Base-by-base conservation (phyloP, 306 rosid genomes). In the Quercus wislizeni region DNA sequence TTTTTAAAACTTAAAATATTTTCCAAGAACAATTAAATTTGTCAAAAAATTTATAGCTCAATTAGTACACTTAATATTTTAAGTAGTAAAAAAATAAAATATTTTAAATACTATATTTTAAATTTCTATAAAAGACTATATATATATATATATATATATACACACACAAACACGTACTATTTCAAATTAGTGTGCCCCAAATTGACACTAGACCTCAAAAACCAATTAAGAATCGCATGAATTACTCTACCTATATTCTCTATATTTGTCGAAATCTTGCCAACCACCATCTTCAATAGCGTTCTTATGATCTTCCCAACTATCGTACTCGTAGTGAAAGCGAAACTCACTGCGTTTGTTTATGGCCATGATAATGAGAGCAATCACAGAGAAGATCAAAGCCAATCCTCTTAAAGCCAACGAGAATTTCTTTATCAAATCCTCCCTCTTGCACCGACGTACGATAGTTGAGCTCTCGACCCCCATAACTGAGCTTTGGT, bases 221-320 rank as follows among this genome's bases (percentile, higher is more conserved):
- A 73, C 74, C 59, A 81, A 70, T 14, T 35, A 41, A 81, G 73
- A 8, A 74, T 49, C 27, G 49, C 69, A 25, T 20, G 51, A 74
- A 69, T 38, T 62, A 8, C 11, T 27, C 51, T 11, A 43, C 51
- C 51, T 41, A 41, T 43, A 43, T 7, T 43, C 51, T 43, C 51
- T 3, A 43, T 43, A 43, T 43, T 43, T 43, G 51, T 43, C 13
- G 3, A 43, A 43, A 43, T 43, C 51, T 43, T 43, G 12, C 51
- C 11, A 43, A 10, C 51, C 51, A 43, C 51, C 51, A 7, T 43
- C 12, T 43, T 43, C 13, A 10, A 7, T 43, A 10, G 51, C 3
- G 51, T 51, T 87, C 97, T 88, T 89, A 78, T 80, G 89, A 86
- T 94, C 98, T 74, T 89, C 93, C 31, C 84, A 90, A 2, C 65